Evolutionary conservation across 257 asterid species (phyloP).

Genomic region (Osmanthus fragrans): DNA sequence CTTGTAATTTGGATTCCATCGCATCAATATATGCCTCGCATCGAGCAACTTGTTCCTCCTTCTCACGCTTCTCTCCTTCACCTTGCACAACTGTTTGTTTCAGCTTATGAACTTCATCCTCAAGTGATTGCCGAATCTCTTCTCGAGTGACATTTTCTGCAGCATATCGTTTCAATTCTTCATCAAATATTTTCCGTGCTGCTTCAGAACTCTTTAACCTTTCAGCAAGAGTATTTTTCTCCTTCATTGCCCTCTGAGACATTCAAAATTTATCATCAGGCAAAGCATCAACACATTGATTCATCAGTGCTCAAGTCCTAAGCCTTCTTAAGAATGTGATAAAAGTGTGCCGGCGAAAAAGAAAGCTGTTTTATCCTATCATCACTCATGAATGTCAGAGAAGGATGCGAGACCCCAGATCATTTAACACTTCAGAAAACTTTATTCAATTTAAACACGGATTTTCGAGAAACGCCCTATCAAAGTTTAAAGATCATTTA

Average conservation of each 20-base stretch:
- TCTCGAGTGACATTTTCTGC: constrained; percentile 78
- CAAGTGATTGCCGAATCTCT: constrained; percentile 84
- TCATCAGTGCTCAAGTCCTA: constrained; percentile 9
- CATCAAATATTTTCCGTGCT: constrained; percentile 84
- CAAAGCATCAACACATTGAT: constrained; percentile 1
- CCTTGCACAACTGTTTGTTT: constrained; percentile 81
- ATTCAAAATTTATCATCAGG: constrained; percentile 23
- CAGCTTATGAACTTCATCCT: constrained; percentile 85
- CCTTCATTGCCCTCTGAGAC: constrained; percentile 80
- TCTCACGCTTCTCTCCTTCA: constrained; percentile 92
- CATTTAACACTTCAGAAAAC: neutral
- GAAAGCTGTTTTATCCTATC: neutral
- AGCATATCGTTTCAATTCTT: constrained; percentile 83
- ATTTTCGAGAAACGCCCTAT: neutral
- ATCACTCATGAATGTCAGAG: constrained; percentile 13
- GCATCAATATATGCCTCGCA: constrained; percentile 93
- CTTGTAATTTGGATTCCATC: constrained; percentile 81
- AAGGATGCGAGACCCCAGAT: neutral
- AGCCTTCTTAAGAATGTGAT: constrained; percentile 12
- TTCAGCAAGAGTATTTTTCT: constrained; percentile 88
- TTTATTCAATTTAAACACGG: neutral
- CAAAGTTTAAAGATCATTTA: neutral
- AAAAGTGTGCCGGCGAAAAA: neutral
- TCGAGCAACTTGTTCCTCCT: constrained; percentile 92
- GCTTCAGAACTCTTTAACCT: constrained; percentile 87